Evolutionary conservation across 2,329 filamentous ascomycete species (phyloP), one percentile per base, ranked within the genome.

Genomic region (Aspergillus thermomutatus): DNA sequence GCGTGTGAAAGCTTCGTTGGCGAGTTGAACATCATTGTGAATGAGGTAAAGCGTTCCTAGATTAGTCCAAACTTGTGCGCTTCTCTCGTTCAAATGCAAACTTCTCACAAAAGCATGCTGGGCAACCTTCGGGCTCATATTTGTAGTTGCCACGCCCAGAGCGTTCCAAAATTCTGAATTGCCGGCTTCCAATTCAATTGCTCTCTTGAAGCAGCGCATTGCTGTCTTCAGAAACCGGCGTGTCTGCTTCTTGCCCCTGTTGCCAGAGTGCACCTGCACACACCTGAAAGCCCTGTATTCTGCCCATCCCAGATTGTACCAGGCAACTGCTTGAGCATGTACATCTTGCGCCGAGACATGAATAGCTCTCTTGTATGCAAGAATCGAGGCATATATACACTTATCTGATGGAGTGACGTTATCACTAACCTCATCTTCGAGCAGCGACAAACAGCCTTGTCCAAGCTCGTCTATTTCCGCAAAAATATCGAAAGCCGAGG

Each of bases 151-250:
- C 3, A 97, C 91, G 50, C 93, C 94, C 2, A 99, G 82, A 0
- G 94, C 88, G 69, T 97, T 97, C 94, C 94, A 99, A 72, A 97
- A 97, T 64, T 97, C 93, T 0, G 91, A 80, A 69, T 97, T 99
- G 52, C 92, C 90, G 6, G 92, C 90, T 73, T 99, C 95, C 1
- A 97, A 81, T 74, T 97, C 94, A 62, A 99, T 99, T 1, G 94
- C 90, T 47, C 91, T 84, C 77, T 99, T 99, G 82, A 99, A 97
- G 66, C 91, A 94, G 54, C 87, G 84, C 61, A 97, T 88, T 1
- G 94, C 85, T 6, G 92, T 87, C 71, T 89, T 92, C 49, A 94
- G 79, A 64, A 91, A 92, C 19, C 63, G 82, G 83, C 68, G 85
- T 83, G 19, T 66, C 60, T 82, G 80, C 66, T 82, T 88, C 66